These are phyloP conservation scores for Datisca glomerata DNA, from an alignment of 306 rosid species.

Conservation along the genomic window DNA sequence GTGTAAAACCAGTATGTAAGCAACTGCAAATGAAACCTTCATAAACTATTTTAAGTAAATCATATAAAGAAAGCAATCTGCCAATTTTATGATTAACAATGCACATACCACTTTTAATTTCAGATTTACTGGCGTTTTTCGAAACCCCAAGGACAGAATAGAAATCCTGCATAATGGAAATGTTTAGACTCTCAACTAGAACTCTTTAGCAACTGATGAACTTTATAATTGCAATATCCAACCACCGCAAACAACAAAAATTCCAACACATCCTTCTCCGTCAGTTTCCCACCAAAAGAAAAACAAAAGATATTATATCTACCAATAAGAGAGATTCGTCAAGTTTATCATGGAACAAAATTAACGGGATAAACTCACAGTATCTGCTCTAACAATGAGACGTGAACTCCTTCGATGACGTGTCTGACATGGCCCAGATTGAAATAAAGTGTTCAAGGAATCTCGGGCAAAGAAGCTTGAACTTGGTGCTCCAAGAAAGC, in stretches of 20 bases:
- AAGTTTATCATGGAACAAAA: background rate
- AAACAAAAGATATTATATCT: too few relatives aligned
- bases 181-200: background rate
- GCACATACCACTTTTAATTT: constrained; percentile 76
- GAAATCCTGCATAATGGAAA: constrained; percentile 46
- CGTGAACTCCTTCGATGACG: constrained; percentile 47
- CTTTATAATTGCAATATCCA: too few relatives aligned
- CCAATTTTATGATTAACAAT: background rate
- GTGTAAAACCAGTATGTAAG: background rate
- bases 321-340: too few relatives aligned
- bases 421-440: constrained; percentile 32
- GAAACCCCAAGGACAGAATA: constrained; percentile 94
- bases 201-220: constrained; percentile 12
- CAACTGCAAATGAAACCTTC: background rate
- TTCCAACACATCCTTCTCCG: too few relatives aligned
- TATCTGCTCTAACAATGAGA: constrained; percentile 67
- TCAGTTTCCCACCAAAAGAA: too few relatives aligned
- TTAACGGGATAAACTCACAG: constrained; percentile 63
- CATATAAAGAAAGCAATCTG: background rate
- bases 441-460: constrained; percentile 32
- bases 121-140: constrained; percentile 73
- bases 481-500: constrained; percentile 35
- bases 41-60: background rate
- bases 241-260: too few relatives aligned
- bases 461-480: constrained; percentile 53